A percentile compares a stretch with the other conserved stretches of the same genome.
Conservation (phyloP, 495 filamentous ascomycete genomes). For the Lindgomyces ingoldianus region DNA sequence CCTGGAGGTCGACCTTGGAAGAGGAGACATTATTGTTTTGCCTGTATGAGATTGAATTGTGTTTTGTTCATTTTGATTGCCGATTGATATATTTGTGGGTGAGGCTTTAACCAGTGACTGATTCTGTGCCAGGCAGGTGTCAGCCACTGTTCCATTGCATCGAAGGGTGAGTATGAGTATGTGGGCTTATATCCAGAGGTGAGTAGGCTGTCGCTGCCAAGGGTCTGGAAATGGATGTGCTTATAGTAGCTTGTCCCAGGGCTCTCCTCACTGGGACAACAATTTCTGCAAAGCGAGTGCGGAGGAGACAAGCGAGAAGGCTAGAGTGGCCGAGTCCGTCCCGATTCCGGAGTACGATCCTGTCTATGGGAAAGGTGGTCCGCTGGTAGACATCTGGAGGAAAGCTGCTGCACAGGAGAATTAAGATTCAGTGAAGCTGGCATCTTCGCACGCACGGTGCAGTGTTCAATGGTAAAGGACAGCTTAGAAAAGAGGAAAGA, state of each 20-base stretch:
- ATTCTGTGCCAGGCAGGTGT: constrained; percentile 41
- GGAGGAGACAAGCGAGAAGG: constrained; percentile 36
- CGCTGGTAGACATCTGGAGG: constrained; percentile 40
- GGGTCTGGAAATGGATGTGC: not conserved
- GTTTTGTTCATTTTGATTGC: not conserved
- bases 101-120: not conserved
- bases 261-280: constrained; percentile 41
- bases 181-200: constrained; percentile 48
- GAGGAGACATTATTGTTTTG: constrained; percentile 46
- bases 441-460: too few relatives aligned
- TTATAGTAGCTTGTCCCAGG: constrained; percentile 17
- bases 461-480: too few relatives aligned
- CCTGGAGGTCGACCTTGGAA: constrained; percentile 40
- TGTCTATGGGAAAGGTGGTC: constrained; percentile 37
- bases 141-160: constrained; percentile 43
- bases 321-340: constrained; percentile 23
- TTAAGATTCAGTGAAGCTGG: too few relatives aligned
- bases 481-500: too few relatives aligned
- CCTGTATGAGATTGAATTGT: constrained; percentile 30
- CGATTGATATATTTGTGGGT: too few relatives aligned
- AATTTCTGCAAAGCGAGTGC: constrained; percentile 40
- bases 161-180: constrained; percentile 47
- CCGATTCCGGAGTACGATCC: constrained; percentile 41
- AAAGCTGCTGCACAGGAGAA: constrained; percentile 22
- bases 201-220: not conserved